phyloP scores from a whole-genome alignment of 2,329 filamentous ascomycete species.

The Aquanectria penicillioides region DNA sequence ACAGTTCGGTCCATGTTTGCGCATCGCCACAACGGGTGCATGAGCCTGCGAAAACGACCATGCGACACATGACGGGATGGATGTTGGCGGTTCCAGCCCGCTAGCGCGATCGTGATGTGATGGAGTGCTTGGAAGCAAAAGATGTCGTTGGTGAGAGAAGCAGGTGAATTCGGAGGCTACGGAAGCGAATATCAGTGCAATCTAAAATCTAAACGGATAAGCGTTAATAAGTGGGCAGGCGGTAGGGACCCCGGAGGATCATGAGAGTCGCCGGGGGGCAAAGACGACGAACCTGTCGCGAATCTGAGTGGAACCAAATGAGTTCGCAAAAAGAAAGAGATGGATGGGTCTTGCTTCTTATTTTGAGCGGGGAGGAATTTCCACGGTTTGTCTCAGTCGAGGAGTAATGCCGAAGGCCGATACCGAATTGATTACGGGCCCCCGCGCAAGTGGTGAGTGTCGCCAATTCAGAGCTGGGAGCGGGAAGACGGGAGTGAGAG shows the following conservation, averaged over 20 bases:
- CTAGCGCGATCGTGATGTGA: constrained; percentile 1
- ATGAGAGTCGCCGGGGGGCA: background rate
- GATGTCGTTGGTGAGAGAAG: background rate
- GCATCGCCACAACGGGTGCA: constrained; percentile 54
- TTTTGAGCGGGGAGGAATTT: background rate
- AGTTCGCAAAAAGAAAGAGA: background rate
- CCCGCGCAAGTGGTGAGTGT: background rate
- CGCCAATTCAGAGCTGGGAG: background rate
- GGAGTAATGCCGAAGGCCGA: background rate
- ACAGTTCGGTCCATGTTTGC: constrained; percentile 56
- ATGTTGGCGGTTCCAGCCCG: constrained; percentile 2
- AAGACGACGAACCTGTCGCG: constrained; percentile 11
- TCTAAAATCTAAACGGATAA: constrained; percentile 2
- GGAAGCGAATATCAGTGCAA: background rate
- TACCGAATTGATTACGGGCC: background rate
- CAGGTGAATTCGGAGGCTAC: background rate
- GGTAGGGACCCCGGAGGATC: background rate
- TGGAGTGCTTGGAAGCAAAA: background rate
- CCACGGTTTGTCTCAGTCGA: background rate
- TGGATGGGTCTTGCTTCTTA: background rate
- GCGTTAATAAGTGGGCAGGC: constrained; percentile 4
- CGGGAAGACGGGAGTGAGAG: background rate
- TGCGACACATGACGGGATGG: constrained; percentile 54
- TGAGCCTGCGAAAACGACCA: constrained; percentile 55
- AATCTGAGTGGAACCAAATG: too few relatives aligned